Evolutionary conservation across 1,284 basidiomycete species (phyloP).

Genomic region (Trichosporon faecale): DNA sequence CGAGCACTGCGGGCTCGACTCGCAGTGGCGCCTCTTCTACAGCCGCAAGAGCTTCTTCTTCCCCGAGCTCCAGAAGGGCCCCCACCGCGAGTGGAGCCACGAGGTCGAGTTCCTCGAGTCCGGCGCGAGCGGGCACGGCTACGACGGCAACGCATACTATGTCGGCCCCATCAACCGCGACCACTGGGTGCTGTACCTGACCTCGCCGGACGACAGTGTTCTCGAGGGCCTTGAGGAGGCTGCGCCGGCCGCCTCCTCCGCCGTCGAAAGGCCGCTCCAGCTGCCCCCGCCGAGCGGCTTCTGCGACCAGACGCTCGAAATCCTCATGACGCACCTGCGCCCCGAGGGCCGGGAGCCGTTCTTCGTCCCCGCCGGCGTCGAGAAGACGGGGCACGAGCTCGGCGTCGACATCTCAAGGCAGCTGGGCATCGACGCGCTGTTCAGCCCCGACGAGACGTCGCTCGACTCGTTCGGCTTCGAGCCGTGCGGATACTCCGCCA

Average conservation of each 20-base stretch:
- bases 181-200: slow-evolving; percentile 97
- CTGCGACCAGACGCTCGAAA: slow-evolving; percentile 90
- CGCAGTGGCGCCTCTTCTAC: slow-evolving; percentile 89
- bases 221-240: neutral
- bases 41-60: slow-evolving; percentile 99
- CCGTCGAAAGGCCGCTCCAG: slow-evolving; percentile 15
- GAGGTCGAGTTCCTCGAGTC: slow-evolving; percentile 86
- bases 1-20: slow-evolving; percentile 68
- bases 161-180: slow-evolving; percentile 98
- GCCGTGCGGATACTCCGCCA: slow-evolving; percentile 96
- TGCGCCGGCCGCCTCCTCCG: neutral
- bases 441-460: slow-evolving; percentile 71
- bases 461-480: slow-evolving; percentile 92
- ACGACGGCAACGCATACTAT: slow-evolving; percentile 72
- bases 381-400: slow-evolving; percentile 57
- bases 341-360: slow-evolving; percentile 72
- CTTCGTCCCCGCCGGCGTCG: slow-evolving; percentile 59
- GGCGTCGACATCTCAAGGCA: slow-evolving; percentile 67
- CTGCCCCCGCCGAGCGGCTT: slow-evolving; percentile 18
- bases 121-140: neutral
- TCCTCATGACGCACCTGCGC: slow-evolving; percentile 94
- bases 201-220: slow-evolving; percentile 56
- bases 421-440: slow-evolving; percentile 80
- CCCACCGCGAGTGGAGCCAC: slow-evolving; percentile 90
- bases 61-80: slow-evolving; percentile 89